These are phyloP conservation scores for Copromyces sp. DNA, from an alignment of 495 filamentous ascomycete species.

Conservation along the genomic window DNA sequence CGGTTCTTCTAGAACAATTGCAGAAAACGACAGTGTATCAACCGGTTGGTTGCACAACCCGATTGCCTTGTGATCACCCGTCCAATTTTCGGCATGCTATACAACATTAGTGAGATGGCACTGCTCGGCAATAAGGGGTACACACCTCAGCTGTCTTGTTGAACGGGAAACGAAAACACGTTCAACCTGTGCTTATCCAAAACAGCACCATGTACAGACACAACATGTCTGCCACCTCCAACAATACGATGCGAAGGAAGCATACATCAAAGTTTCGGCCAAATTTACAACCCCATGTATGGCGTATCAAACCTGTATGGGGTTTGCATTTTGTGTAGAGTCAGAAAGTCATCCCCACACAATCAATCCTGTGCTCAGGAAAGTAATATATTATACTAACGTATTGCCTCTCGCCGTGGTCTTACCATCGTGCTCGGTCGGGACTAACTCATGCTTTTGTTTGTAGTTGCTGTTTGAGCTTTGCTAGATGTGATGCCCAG, in stretches of 20 bases:
- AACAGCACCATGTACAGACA: neutral
- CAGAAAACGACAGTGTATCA: slow-evolving; percentile 7
- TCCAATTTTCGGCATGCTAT: neutral
- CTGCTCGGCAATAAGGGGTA: neutral
- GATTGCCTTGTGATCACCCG: slow-evolving; percentile 1
- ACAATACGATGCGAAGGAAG: neutral
- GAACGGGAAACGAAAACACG: neutral
- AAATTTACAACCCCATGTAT: neutral
- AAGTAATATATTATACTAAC: neutral
- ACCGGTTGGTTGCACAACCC: slow-evolving; percentile 14
- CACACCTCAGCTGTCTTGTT: neutral
- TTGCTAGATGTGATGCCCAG: neutral
- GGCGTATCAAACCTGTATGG: neutral
- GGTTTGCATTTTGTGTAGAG: neutral
- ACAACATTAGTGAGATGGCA: neutral
- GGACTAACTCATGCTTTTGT: neutral
- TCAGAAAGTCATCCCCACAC: neutral
- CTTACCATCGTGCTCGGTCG: neutral
- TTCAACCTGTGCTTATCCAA: neutral
- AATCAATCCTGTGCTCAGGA: neutral
- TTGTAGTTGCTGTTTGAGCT: neutral
- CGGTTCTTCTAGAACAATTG: slow-evolving; percentile 16
- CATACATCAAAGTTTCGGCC: neutral
- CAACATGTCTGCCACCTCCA: neutral
- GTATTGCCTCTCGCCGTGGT: neutral